A percentile compares a stretch with the other conserved stretches of the same genome.
Conservation (phyloP, 495 filamentous ascomycete genomes). For the Bryoglossum gracile region DNA sequence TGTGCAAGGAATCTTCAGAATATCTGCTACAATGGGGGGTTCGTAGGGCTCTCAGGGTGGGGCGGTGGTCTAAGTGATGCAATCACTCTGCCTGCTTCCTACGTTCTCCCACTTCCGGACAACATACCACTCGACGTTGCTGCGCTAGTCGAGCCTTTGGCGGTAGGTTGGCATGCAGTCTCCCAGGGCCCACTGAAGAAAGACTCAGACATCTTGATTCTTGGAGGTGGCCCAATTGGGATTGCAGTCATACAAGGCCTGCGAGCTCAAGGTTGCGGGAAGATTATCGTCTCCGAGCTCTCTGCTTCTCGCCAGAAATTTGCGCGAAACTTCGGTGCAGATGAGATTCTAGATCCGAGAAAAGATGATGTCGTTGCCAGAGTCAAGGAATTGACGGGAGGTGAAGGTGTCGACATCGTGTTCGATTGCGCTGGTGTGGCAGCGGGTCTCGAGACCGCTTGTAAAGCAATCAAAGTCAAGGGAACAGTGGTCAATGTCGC, state of each 20-base stretch:
- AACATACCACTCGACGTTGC: slow-evolving; percentile 43
- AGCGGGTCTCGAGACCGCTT: slow-evolving; percentile 40
- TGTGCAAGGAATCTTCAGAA: slow-evolving; percentile 46
- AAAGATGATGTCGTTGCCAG: slow-evolving; percentile 42
- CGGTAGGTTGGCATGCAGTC: slow-evolving; percentile 63
- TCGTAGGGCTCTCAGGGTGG: slow-evolving; percentile 53
- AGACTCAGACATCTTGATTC: slow-evolving; percentile 43
- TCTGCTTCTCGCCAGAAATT: slow-evolving; percentile 40
- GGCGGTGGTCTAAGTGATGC: slow-evolving; percentile 53
- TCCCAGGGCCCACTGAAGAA: slow-evolving; percentile 43
- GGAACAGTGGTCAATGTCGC: slow-evolving; percentile 58
- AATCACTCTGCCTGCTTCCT: slow-evolving; percentile 40
- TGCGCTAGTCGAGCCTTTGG: slow-evolving; percentile 54
- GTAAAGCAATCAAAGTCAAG: slow-evolving; percentile 39
- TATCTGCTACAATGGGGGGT: slow-evolving; percentile 51
- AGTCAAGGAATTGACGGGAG: slow-evolving; percentile 39
- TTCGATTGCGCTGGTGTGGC: slow-evolving; percentile 55
- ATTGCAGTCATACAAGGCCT: slow-evolving; percentile 54
- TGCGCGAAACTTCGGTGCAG: slow-evolving; percentile 46
- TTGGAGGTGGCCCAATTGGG: slow-evolving; percentile 58
- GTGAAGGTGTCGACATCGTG: slow-evolving; percentile 44
- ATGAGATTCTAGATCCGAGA: slow-evolving; percentile 47
- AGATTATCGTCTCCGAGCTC: slow-evolving; percentile 52
- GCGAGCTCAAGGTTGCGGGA: slow-evolving; percentile 37
- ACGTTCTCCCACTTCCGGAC: slow-evolving; percentile 37